Base-by-base conservation (phyloP, 495 filamentous ascomycete genomes). In the Neurospora terricola region DNA sequence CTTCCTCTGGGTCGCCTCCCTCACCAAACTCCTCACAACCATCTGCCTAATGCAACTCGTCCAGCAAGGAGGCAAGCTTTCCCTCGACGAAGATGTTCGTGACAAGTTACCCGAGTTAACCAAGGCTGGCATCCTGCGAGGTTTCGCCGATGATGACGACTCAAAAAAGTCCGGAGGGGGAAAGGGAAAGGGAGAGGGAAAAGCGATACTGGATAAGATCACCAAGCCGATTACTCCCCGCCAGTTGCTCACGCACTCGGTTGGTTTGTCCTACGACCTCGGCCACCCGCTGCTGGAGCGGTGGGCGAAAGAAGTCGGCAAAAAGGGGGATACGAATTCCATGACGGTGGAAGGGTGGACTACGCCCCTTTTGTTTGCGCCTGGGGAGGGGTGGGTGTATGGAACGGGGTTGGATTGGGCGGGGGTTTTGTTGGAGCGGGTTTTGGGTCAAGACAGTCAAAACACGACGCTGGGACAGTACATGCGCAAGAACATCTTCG, bases 1-100 rank as follows among this genome's bases (percentile, higher is more conserved):
- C 37, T 89, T 88, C 73, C 87, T 87, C 36, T 78, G 76, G 72
- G 69, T 76, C 4, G 80, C 80, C 16, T 80, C 78, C n/a, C 21
- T 76, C 48, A 79, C 76, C 45, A 81, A 81, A 72, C 72, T 81
- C 37, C 70, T 79, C 66, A 80, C 77, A 11, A 42, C 69, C 21
- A 72, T 72, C 0, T 70, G 73, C 36, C 23, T 78, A 11, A 78
- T 81, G 80, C 74, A 77, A 23, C 66, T 77, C 34, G 77, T 80
- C 18, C 77, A 81, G 70, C 43, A 70, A 6, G 76, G 75, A 6
- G 76, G 75, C 21, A 34, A 70, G 10, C 36, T 79, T 38, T 5
- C 12, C 6, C 75, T 81, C 0, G 77, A 80, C 38, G 75, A 79
- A 18, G 78, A 80, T 14, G 39, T 78, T 30, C 71, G 80, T 5